Evolutionary conservation across 805 yeast species (phyloP).

Genomic region (Diddensiella santjacobensis): DNA sequence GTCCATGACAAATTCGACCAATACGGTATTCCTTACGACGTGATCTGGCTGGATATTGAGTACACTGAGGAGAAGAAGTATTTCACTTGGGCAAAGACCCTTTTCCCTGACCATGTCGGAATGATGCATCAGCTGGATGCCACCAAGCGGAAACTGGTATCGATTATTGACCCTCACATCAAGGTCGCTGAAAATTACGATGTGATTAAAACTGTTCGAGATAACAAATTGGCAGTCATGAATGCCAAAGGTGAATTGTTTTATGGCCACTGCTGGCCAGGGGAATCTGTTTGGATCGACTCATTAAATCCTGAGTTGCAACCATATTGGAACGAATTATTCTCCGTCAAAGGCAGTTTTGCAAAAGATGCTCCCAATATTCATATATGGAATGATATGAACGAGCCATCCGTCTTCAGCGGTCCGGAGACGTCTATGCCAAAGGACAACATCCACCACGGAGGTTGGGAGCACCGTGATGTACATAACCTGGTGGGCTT

Average conservation of each 20-base stretch:
- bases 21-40: conserved; percentile 76
- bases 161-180: conserved; percentile 89
- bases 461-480: conserved; percentile 85
- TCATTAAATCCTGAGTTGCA: conserved; percentile 60
- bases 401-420: conserved; percentile 90
- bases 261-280: conserved; percentile 97
- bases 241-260: conserved; percentile 47
- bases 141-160: conserved; percentile 76
- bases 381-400: conserved; percentile 97
- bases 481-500: conserved; percentile 83
- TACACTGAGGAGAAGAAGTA: conserved; percentile 83
- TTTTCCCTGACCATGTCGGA: conserved; percentile 68
- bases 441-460: conserved; percentile 72
- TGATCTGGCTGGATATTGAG: conserved; percentile 93
- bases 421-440: conserved; percentile 95
- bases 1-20: conserved; percentile 69
- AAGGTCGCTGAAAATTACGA: conserved; percentile 55
- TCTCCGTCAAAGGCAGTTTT: conserved; percentile 34
- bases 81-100: conserved; percentile 80
- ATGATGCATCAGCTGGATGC: conserved; percentile 63
- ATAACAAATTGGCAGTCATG: conserved; percentile 45
- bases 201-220: conserved; percentile 52
- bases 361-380: conserved; percentile 57
- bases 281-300: conserved; percentile 92
- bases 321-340: conserved; percentile 27